Evolutionary conservation across 2,329 filamentous ascomycete species (phyloP).

Genomic region (Drechslerella stenobrocha): DNA sequence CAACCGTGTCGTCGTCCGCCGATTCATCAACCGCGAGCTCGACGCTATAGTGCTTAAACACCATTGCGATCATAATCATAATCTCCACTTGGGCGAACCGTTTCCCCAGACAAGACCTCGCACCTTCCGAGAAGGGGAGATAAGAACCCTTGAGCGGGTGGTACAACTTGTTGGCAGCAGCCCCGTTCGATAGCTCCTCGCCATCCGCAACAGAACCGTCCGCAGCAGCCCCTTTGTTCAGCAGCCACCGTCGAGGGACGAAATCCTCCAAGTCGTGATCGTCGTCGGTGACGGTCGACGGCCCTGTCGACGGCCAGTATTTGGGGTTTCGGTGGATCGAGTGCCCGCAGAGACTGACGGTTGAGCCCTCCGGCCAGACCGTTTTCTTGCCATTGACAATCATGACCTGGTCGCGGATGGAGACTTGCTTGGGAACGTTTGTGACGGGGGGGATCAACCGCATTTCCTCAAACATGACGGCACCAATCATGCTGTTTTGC

Average conservation of each 20-base stretch:
- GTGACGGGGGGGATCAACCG: constrained; percentile 67
- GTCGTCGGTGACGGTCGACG: constrained; percentile 28
- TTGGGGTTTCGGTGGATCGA: constrained; percentile 69
- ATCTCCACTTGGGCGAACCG: constrained; percentile 66
- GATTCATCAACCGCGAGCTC: constrained; percentile 70
- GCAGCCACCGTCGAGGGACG: constrained; percentile 73
- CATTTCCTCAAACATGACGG: constrained; percentile 48
- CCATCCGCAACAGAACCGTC: constrained; percentile 1
- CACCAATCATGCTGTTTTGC: constrained; percentile 41
- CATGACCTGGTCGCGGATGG: constrained; percentile 62
- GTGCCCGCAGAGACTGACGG: constrained; percentile 63
- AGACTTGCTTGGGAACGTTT: constrained; percentile 68
- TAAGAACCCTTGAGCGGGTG: constrained; percentile 59
- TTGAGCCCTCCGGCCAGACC: constrained; percentile 62
- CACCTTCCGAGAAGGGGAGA: constrained; percentile 65
- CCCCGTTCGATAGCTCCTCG: constrained; percentile 8
- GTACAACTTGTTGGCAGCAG: constrained; percentile 30
- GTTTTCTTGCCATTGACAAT: constrained; percentile 64
- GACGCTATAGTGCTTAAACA: constrained; percentile 62
- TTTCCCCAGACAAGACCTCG: constrained; percentile 64
- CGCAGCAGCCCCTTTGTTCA: constrained; percentile 51
- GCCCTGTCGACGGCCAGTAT: constrained; percentile 65
- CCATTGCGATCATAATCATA: constrained; percentile 60
- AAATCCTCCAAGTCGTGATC: constrained; percentile 65
- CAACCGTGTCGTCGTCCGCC: constrained; percentile 62